Conservation (phyloP, 1,139 yeast species). For the Geotrichum klebahnii region DNA sequence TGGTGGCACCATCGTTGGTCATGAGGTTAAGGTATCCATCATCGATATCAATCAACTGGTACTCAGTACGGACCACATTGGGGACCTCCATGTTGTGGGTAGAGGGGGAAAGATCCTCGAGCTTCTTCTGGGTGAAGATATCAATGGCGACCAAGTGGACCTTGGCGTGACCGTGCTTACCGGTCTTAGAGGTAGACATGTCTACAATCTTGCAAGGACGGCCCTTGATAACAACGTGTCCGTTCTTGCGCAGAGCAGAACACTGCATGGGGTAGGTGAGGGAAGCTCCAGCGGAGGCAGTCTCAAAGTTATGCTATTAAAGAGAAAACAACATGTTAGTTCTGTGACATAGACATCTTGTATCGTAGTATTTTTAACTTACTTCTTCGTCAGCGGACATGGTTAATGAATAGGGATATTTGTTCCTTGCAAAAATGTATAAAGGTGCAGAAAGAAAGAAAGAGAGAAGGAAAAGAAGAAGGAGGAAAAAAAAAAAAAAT, state of each 20-base stretch:
- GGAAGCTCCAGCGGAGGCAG: conserved; percentile 99
- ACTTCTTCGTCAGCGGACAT: conserved; percentile 25
- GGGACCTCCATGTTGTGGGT: conserved; percentile 99
- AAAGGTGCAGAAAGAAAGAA: conserved; percentile 6
- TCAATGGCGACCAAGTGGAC: conserved; percentile 98
- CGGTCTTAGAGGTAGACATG: conserved; percentile 99
- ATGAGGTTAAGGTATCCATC: conserved; percentile 96
- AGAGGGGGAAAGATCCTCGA: conserved; percentile 99
- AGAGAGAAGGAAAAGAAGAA: conserved; percentile 7
- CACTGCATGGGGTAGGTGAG: conserved; percentile 98
- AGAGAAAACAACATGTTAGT: conserved; percentile 12
- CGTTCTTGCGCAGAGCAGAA: conserved; percentile 99
- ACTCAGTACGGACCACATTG: conserved; percentile 91
- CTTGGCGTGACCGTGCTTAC: conserved; percentile 99
- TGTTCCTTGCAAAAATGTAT: conserved; percentile 3
- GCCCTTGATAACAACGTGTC: conserved; percentile 96
- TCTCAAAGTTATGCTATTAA: conserved; percentile 83
- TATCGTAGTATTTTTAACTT: conserved; percentile 7
- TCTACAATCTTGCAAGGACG: conserved; percentile 99
- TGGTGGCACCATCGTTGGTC: conserved; percentile 96
- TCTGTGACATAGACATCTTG: not conserved
- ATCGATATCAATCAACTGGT: conserved; percentile 94
- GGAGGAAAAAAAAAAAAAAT: conserved; percentile 8
- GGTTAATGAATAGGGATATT: conserved; percentile 10
- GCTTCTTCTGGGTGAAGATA: conserved; percentile 98